Evolutionary conservation across 208 protist species (phyloP).

Genomic region (Trypanosoma cruzi): DNA sequence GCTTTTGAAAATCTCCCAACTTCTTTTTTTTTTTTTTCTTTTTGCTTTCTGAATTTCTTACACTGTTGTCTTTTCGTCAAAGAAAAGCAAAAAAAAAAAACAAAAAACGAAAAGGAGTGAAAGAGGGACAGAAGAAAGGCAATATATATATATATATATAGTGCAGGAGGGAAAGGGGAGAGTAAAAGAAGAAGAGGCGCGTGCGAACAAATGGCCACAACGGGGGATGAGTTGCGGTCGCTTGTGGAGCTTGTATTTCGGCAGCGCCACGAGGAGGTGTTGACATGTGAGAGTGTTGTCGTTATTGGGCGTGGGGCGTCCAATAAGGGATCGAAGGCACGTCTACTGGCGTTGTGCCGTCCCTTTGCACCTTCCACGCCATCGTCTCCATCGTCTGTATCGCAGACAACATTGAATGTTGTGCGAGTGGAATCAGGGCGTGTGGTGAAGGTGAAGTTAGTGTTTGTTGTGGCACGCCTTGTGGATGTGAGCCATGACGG

Average conservation of each 20-base stretch:
- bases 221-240: slow-evolving; percentile 45
- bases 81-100: too few species aligned
- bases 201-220: slow-evolving; percentile 9
- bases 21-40: slow-evolving; percentile 13
- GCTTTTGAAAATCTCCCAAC: too few species aligned
- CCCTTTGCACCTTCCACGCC: slow-evolving; percentile 29
- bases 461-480: slow-evolving; percentile 75
- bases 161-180: neutral
- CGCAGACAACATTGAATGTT: slow-evolving; percentile 23
- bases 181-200: neutral
- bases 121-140: neutral
- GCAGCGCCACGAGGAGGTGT: slow-evolving; percentile 75
- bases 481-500: slow-evolving; percentile 70
- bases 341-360: slow-evolving; percentile 60
- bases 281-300: slow-evolving; percentile 72
- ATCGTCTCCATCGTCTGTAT: slow-evolving; percentile 10
- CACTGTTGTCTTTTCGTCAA: too few species aligned
- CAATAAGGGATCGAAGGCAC: slow-evolving; percentile 42
- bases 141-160: slow-evolving; percentile 3
- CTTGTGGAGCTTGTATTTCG: slow-evolving; percentile 68
- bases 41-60: too few species aligned
- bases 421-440: slow-evolving; percentile 19
- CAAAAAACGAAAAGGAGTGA: neutral
- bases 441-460: slow-evolving; percentile 66
- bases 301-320: slow-evolving; percentile 48